These are phyloP conservation scores for Fusarium citri DNA, from an alignment of 2,329 filamentous ascomycete species.

Conservation along the genomic window DNA sequence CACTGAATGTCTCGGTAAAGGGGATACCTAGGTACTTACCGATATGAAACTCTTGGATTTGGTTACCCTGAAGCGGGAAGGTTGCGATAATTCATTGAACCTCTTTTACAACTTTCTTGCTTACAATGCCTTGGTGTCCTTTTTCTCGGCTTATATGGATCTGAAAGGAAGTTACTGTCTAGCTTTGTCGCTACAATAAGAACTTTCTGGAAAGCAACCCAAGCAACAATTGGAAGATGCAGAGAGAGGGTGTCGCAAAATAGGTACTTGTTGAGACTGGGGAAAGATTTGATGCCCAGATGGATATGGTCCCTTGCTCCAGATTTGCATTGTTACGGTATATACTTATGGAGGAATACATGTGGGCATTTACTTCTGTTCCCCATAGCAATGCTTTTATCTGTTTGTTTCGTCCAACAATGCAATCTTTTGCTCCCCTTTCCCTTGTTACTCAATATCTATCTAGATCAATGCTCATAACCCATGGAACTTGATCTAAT, in stretches of 20 bases:
- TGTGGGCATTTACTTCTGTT: too few relatives aligned
- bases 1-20: neutral
- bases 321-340: too few relatives aligned
- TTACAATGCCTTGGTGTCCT: neutral
- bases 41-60: neutral
- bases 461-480: slow-evolving; percentile 25
- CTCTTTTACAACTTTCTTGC: neutral
- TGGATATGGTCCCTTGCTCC: too few relatives aligned
- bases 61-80: neutral
- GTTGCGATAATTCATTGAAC: neutral
- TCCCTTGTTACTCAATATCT: rapidly evolving
- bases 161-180: too few relatives aligned
- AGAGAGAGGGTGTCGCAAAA: too few relatives aligned
- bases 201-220: too few relatives aligned
- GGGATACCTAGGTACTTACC: neutral
- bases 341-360: too few relatives aligned
- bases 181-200: too few relatives aligned
- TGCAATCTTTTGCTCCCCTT: neutral
- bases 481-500: slow-evolving; percentile 23
- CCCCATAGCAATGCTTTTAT: neutral
- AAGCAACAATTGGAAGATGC: too few relatives aligned
- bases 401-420: neutral
- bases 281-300: too few relatives aligned
- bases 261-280: too few relatives aligned
- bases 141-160: neutral